Conservation (phyloP, 2,329 filamentous ascomycete species). For the Diaporthe velutina region DNA sequence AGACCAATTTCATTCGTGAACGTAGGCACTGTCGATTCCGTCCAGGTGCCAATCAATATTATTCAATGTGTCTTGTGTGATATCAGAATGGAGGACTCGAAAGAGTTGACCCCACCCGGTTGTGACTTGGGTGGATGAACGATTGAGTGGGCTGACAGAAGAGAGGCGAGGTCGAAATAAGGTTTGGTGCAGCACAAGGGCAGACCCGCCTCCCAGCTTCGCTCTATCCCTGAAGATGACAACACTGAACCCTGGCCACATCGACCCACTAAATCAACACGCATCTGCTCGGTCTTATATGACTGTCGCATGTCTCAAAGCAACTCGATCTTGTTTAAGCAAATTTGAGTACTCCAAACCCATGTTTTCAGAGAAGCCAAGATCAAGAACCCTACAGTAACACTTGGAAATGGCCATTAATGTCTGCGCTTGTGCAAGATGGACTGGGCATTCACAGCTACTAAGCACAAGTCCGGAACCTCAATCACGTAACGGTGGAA, state of each 20-base stretch:
- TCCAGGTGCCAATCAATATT: not conserved
- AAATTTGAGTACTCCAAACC: not conserved
- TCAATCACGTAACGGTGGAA: not conserved
- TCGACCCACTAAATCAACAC: not conserved
- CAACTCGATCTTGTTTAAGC: no score
- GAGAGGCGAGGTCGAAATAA: slow-evolving; percentile 13
- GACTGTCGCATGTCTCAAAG: not conserved
- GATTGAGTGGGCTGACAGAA: not conserved
- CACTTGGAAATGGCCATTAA: no score
- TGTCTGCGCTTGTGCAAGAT: not conserved
- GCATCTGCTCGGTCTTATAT: no score
- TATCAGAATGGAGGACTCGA: not conserved
- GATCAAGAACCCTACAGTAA: not conserved
- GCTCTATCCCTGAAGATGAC: slow-evolving; percentile 19
- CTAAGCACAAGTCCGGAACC: not conserved
- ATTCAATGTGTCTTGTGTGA: no score
- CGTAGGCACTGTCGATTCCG: not conserved
- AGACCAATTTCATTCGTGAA: not conserved
- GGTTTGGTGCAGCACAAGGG: slow-evolving; percentile 15
- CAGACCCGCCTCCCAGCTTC: not conserved
- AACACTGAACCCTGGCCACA: not conserved
- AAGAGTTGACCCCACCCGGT: not conserved
- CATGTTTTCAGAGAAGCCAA: not conserved
- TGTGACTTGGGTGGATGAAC: not conserved
- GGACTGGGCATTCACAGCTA: not conserved